phyloP scores from a whole-genome alignment of 78 protist species.

The Planoprotostelium fungivorum region DNA sequence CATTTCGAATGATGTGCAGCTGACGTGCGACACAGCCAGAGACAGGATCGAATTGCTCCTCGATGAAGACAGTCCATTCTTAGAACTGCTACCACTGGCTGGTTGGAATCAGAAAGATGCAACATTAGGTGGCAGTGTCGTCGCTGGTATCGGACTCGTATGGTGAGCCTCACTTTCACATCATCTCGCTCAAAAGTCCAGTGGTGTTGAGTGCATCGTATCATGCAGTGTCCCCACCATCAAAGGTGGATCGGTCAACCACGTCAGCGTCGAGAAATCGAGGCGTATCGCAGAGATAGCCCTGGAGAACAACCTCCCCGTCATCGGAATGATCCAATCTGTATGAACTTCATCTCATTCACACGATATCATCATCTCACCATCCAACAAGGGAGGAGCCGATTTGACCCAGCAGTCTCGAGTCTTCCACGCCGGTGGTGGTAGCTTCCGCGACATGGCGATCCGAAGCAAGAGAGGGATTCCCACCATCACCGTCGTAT shows the following conservation, averaged over 20 bases:
- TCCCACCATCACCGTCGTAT: conserved; percentile 80
- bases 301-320: conserved; percentile 84
- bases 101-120: conserved; percentile 6
- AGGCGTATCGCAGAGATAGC: conserved; percentile 89
- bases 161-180: not conserved
- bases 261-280: conserved; percentile 91
- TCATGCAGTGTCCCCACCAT: conserved; percentile 98
- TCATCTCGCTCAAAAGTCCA: not conserved
- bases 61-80: conserved; percentile 34
- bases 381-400: conserved; percentile 86
- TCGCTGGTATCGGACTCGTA: conserved; percentile 24
- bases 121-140: not conserved
- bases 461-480: not conserved
- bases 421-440: conserved; percentile 84
- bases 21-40: not conserved
- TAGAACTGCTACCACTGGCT: conserved; percentile 27
- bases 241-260: conserved; percentile 96
- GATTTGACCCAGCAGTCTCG: conserved; percentile 67
- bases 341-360: conserved; percentile 89
- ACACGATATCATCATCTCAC: conserved; percentile 93
- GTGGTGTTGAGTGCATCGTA: conserved; percentile 68
- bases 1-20: not conserved
- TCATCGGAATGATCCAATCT: conserved; percentile 88
- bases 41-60: conserved; percentile 10
- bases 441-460: not conserved